Conservation (phyloP, 2,329 filamentous ascomycete genomes). For the Aspergillus sp. region DNA sequence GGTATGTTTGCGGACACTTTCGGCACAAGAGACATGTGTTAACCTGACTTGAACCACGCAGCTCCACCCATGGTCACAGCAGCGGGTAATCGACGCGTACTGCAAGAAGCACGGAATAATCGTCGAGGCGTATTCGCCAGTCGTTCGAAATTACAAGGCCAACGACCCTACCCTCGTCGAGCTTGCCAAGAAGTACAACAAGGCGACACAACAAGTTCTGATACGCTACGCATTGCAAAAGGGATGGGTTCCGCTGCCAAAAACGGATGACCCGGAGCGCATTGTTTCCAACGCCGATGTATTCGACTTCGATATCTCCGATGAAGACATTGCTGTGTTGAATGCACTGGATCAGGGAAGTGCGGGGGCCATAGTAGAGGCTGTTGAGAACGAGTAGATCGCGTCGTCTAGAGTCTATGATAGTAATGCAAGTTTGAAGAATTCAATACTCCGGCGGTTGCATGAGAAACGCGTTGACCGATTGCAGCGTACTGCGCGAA, state of each 20-base stretch:
- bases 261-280: slow-evolving; percentile 67
- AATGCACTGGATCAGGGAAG: slow-evolving; percentile 53
- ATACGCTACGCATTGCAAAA: slow-evolving; percentile 82
- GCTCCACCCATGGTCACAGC: slow-evolving; percentile 73
- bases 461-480: slow-evolving; percentile 89
- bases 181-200: slow-evolving; percentile 70
- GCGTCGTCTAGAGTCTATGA: slow-evolving; percentile 5
- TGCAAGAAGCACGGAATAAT: slow-evolving; percentile 53
- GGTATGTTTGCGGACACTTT: slow-evolving; percentile 45
- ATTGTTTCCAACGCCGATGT: slow-evolving; percentile 67
- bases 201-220: slow-evolving; percentile 73
- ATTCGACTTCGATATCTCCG: slow-evolving; percentile 58
- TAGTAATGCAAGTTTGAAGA: slow-evolving; percentile 1
- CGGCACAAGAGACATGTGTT: slow-evolving; percentile 12
- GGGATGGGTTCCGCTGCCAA: slow-evolving; percentile 69
- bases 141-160: slow-evolving; percentile 68
- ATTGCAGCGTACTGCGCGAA: slow-evolving; percentile 80
- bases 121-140: slow-evolving; percentile 54
- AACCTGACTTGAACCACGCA: slow-evolving; percentile 32
- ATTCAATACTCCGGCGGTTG: slow-evolving; percentile 38
- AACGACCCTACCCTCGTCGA: slow-evolving; percentile 65
- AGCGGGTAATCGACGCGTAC: slow-evolving; percentile 59
- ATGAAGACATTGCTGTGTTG: slow-evolving; percentile 57
- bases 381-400: slow-evolving; percentile 43
- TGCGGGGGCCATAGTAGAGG: slow-evolving; percentile 49